These are phyloP conservation scores for Phytophthora capsici DNA, from an alignment of 352 stramenopile genomes.

Conservation along the genomic window DNA sequence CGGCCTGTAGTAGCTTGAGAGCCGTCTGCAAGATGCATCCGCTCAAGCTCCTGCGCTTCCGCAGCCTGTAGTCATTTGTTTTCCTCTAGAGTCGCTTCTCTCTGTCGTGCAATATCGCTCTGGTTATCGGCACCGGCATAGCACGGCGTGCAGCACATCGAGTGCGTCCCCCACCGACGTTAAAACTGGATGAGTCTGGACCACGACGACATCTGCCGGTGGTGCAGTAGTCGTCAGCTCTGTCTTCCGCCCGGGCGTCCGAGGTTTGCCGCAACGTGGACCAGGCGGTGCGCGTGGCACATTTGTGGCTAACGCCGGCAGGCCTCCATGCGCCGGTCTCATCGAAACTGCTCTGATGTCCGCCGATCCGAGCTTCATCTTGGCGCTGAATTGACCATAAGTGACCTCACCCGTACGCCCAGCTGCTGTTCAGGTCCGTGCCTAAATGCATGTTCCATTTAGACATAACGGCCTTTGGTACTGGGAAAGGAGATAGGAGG, in stretches of 20 bases:
- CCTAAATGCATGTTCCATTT: neutral
- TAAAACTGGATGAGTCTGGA: conserved; percentile 16
- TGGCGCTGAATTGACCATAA: conserved; percentile 6
- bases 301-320: conserved; percentile 23
- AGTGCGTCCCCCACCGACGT: conserved; percentile 29
- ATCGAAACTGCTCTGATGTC: neutral
- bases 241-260: neutral
- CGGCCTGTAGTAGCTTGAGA: conserved; percentile 33
- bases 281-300: conserved; percentile 37
- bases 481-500: neutral
- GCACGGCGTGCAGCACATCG: conserved; percentile 31
- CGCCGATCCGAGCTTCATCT: conserved; percentile 4
- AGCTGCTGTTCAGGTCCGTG: neutral
- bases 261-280: conserved; percentile 18
- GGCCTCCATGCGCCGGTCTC: neutral
- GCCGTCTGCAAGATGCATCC: conserved; percentile 33
- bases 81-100: conserved; percentile 22
- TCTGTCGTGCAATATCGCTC: conserved; percentile 20
- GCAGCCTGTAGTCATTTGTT: conserved; percentile 5
- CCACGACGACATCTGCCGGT: conserved; percentile 10
- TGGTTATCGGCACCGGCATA: conserved; percentile 24
- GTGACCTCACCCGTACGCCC: neutral
- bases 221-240: neutral
- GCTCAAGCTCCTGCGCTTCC: conserved; percentile 31
- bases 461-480: conserved; percentile 5